Base-by-base conservation (phyloP, 345 rosid species). In the Arabidopsis arenosa region DNA sequence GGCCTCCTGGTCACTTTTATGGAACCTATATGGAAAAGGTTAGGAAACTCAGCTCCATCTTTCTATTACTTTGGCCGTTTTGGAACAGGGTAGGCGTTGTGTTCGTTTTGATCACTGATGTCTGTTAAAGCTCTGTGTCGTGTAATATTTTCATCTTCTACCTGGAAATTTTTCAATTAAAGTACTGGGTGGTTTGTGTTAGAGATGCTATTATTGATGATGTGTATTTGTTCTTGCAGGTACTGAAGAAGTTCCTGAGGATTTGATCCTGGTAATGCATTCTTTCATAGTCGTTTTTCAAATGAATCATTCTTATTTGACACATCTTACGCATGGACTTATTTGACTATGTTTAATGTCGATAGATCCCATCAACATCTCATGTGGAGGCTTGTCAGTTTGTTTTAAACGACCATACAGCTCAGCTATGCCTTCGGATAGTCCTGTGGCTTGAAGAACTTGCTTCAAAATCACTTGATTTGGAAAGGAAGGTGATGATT, bases 21-120 rank as follows among this genome's bases (percentile, higher is more conserved):
- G 99, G 99, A 85, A 86, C 80, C 83, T 95, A 44, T 95, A 88
- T 83, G 99, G 99, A 70, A 95, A 95, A 95, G 96, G 99, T 80
- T 48, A 85, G 90, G 75, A 63, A 51, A 76, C 75, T 65, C 75
- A 52, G 14, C 68, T 56, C 51, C 63, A 41, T 58, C 33, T 63
- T 15, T 37, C 47, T 68, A 41, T 61, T 72, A 14, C 60, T 23
- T 63, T 47, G 60, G 59, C 49, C 26, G 18, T 35, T 61, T 45
- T 17, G 59, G 49, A 61, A 39, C 30, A 30, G 11, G 18, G 45
- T 41, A 52, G 54, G 48, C 68, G 14, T 18, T 65, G 40, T 77
- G 45, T 52, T 66, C 26, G 32, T 44, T 51, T 72, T 58, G 12
- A 51, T 36, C 15, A 12, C 48, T 44, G 73, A 52, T 59, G 52